These are phyloP conservation scores for Russula foetens DNA, from an alignment of 768 basidiomycete species.

Conservation along the genomic window DNA sequence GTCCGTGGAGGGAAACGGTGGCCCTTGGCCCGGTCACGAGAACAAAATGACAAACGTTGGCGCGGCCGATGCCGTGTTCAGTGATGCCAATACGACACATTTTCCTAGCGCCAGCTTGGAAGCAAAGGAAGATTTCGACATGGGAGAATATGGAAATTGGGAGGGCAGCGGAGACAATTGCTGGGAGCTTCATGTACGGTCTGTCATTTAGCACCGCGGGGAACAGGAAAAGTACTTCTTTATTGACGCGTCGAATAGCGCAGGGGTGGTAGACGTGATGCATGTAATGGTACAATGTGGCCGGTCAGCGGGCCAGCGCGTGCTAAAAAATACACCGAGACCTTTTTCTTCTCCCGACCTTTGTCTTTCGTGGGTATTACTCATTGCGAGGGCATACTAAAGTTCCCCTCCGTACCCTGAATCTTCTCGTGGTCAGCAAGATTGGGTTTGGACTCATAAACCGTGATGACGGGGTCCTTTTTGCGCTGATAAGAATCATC, in stretches of 20 bases:
- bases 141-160: too few species aligned
- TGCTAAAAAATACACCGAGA: conserved; percentile 9
- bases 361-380: too few species aligned
- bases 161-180: too few species aligned
- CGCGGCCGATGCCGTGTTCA: background rate
- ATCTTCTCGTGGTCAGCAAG: conserved; percentile 84
- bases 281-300: background rate
- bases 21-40: too few species aligned
- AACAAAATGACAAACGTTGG: too few species aligned
- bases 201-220: background rate
- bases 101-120: too few species aligned
- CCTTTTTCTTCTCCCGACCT: background rate
- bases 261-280: background rate
- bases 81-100: background rate
- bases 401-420: conserved; percentile 61
- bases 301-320: background rate
- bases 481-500: conserved; percentile 47
- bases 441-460: conserved; percentile 86
- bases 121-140: too few species aligned
- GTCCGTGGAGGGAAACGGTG: too few species aligned
- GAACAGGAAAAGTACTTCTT: too few species aligned
- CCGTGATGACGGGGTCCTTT: conserved; percentile 67
- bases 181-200: background rate
- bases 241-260: too few species aligned
- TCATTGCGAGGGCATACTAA: conserved; percentile 38